Evolutionary conservation across 2,329 filamentous ascomycete species (phyloP), one percentile per base, ranked within the genome.

Genomic region (Talaromyces sp.): DNA sequence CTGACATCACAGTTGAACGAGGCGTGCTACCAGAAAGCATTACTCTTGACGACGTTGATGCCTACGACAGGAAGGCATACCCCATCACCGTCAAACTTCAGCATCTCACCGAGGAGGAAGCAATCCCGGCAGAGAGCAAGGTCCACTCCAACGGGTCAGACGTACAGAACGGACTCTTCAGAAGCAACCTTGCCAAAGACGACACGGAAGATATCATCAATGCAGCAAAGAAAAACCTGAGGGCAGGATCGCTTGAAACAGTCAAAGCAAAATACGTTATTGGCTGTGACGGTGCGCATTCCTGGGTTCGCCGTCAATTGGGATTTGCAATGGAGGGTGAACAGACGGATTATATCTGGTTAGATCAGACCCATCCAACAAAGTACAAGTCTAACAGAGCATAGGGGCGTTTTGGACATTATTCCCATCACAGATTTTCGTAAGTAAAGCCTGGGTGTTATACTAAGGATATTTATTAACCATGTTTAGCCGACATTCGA

Each of bases 71-170:
- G 9, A 73, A 71, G 33, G 79, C 82, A 0, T 87, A 89, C 67
- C 87, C 88, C 0, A 81, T 90, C 40, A 85, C 81, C 0, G 81
- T 90, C 12, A 81, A 78, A 30, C 71, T 90, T 14, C 79, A 81
- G 4, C 82, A 87, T 64, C 75, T 89, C 5, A 79, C 77, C 0
- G 83, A 88, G 16, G 80, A 86, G 34, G 59, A 79, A 81, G 65
- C 75, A 83, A 61, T 73, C 82, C 87, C 84, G 89, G 67, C 79
- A 83, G 0, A 84, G 80, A 1, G 83, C 84, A 72, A 61, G 34
- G 12, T 47, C 51, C 18, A 33, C 7, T 30, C 50, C 3, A 53
- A 52, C 14, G 44, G 47, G 18, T n/a, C 18, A 6, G 33, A 10
- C 8, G 33, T 61, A 5, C 40, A 34, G 9, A 53, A 56, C 68